phyloP scores from a whole-genome alignment of 2,329 filamentous ascomycete species.

The Gliomastix tumulicola region DNA sequence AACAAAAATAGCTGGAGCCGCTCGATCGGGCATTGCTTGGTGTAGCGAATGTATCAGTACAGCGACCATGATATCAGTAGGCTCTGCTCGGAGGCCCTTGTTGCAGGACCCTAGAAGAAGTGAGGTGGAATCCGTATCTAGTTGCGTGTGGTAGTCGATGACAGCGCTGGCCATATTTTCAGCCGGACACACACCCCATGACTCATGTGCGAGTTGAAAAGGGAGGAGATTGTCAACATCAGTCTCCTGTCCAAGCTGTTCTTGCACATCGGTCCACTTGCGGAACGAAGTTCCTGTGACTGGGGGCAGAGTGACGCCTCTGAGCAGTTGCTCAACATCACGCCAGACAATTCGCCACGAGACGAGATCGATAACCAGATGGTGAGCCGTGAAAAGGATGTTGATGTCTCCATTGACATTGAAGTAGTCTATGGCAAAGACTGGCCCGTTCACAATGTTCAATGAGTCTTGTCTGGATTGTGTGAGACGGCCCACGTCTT shows the following conservation, averaged over 20 bases:
- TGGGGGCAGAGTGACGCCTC: conserved; percentile 9
- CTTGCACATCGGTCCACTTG: conserved; percentile 25
- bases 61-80: conserved; percentile 29
- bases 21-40: conserved; percentile 22
- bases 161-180: conserved; percentile 5
- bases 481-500: neutral
- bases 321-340: conserved; percentile 31
- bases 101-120: conserved; percentile 8
- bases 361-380: conserved; percentile 35
- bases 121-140: conserved; percentile 3
- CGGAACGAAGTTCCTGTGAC: conserved; percentile 21
- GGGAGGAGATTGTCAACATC: conserved; percentile 1
- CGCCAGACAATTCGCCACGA: conserved; percentile 36
- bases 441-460: conserved; percentile 3
- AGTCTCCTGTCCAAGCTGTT: conserved; percentile 17
- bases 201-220: conserved; percentile 28
- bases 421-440: conserved; percentile 11
- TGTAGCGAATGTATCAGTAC: conserved; percentile 23
- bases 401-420: neutral
- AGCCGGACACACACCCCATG: conserved; percentile 10
- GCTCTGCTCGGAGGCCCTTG: conserved; percentile 20
- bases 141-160: neutral
- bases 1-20: conserved; percentile 24
- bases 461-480: conserved; percentile 3
- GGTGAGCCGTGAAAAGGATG: conserved; percentile 24